These are phyloP conservation scores for Prunus yedoensis DNA, from an alignment of 331 rosid genomes.

Conservation along the genomic window DNA sequence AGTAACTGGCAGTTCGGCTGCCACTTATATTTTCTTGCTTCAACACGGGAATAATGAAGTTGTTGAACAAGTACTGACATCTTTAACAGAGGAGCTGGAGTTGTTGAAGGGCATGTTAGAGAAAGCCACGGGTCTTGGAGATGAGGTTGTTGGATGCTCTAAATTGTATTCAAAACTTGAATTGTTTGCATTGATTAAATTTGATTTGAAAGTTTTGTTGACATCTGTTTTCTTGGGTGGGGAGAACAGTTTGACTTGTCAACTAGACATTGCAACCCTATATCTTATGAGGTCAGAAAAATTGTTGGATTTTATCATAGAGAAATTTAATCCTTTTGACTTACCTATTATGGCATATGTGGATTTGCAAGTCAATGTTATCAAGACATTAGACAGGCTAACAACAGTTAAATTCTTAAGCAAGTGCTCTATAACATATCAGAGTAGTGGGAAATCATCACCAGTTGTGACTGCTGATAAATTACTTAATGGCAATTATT, in stretches of 20 bases:
- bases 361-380: slow-evolving; percentile 72
- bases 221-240: slow-evolving; percentile 55
- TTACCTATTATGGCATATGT: slow-evolving; percentile 54
- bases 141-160: slow-evolving; percentile 33
- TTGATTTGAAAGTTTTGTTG: slow-evolving; percentile 78
- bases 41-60: slow-evolving; percentile 85
- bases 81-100: slow-evolving; percentile 67
- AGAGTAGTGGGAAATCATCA: slow-evolving; percentile 31
- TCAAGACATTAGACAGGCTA: slow-evolving; percentile 72
- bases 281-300: slow-evolving; percentile 63
- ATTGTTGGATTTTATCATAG: slow-evolving; percentile 50
- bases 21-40: slow-evolving; percentile 88
- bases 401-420: slow-evolving; percentile 57
- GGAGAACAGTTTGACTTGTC: slow-evolving; percentile 52
- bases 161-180: slow-evolving; percentile 63
- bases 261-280: slow-evolving; percentile 43
- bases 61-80: slow-evolving; percentile 63
- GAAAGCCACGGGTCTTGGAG: slow-evolving; percentile 32
- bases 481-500: slow-evolving; percentile 25
- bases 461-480: slow-evolving; percentile 34
- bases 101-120: slow-evolving; percentile 61
- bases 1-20: slow-evolving; percentile 85
- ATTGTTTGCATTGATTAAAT: slow-evolving; percentile 65
- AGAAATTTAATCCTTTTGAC: slow-evolving; percentile 74
- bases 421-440: slow-evolving; percentile 49